phyloP scores from a whole-genome alignment of 1,139 yeast species.

The Suhomyces bokatorum region DNA sequence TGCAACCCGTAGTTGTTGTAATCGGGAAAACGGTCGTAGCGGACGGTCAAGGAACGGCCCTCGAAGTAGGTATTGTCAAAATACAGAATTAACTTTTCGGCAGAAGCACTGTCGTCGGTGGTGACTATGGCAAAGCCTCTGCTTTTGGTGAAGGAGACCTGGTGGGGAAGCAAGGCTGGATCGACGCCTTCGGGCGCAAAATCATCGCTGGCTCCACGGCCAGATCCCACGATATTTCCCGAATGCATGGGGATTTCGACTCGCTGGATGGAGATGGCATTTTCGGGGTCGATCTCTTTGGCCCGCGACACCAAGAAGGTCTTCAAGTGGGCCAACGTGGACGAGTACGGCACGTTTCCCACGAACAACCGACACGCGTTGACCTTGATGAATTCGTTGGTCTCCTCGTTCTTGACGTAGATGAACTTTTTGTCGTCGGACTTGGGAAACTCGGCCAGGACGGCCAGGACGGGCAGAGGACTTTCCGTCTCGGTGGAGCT shows the following conservation, averaged over 20 bases:
- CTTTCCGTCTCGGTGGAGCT: too few relatives aligned
- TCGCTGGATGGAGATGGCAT: slow-evolving; percentile 34
- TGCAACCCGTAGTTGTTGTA: slow-evolving; percentile 37
- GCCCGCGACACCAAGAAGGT: slow-evolving; percentile 41
- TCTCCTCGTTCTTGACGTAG: slow-evolving; percentile 24
- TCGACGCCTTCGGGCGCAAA: not conserved
- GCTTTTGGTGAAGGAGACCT: slow-evolving; percentile 20
- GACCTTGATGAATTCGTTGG: slow-evolving; percentile 34
- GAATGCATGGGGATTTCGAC: slow-evolving; percentile 58
- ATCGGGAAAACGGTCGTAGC: slow-evolving; percentile 54
- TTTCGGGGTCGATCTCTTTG: slow-evolving; percentile 30
- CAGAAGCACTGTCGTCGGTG: slow-evolving; percentile 50
- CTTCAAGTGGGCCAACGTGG: slow-evolving; percentile 58
- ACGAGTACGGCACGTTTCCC: slow-evolving; percentile 58
- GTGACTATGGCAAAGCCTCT: slow-evolving; percentile 71
- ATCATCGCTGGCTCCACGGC: not conserved
- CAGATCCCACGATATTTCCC: not conserved
- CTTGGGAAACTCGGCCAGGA: too few relatives aligned
- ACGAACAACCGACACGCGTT: slow-evolving; percentile 47
- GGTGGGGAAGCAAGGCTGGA: not conserved
- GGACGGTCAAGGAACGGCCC: slow-evolving; percentile 60
- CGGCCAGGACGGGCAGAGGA: too few relatives aligned
- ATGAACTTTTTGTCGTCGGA: slow-evolving; percentile 21
- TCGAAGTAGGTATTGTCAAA: slow-evolving; percentile 55
- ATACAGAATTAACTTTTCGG: slow-evolving; percentile 48